Evolutionary conservation across 2,329 filamentous ascomycete species (phyloP).

Genomic region (Calonectria pauciramosa): DNA sequence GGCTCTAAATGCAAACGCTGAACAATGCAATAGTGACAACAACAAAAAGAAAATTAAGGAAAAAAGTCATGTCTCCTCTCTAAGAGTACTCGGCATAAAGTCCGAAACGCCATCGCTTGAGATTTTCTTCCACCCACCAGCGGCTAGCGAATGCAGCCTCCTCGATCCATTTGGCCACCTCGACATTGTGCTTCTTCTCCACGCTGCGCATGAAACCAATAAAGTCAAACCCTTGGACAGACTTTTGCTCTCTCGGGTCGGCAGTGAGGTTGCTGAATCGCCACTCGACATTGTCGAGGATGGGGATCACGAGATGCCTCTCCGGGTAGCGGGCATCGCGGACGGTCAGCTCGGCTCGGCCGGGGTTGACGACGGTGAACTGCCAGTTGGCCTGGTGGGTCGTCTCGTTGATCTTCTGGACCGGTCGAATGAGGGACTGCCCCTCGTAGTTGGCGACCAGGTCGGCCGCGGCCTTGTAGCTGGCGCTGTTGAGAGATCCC

Average conservation of each 20-base stretch:
- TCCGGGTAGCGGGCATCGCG: constrained; percentile 38
- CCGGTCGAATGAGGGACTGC: not conserved
- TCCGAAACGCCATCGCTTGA: constrained; percentile 36
- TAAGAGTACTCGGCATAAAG: not conserved
- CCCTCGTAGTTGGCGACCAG: not conserved
- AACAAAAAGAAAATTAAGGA: not conserved
- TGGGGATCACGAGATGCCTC: constrained; percentile 44
- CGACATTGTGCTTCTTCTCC: not conserved
- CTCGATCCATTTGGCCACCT: constrained; percentile 35
- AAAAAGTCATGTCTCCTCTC: not conserved
- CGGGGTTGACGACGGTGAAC: constrained; percentile 45
- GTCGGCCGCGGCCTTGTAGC: not conserved
- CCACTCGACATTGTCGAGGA: constrained; percentile 44
- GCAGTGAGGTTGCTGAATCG: constrained; percentile 39
- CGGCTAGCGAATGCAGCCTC: constrained; percentile 37
- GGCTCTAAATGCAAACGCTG: not conserved
- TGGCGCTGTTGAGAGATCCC: not conserved
- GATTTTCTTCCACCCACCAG: constrained; percentile 44
- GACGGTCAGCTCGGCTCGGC: constrained; percentile 43
- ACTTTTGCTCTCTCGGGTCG: constrained; percentile 25
- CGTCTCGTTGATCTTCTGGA: not conserved
- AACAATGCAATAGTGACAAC: not conserved
- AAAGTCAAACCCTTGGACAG: not conserved
- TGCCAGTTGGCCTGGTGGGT: constrained; percentile 21
- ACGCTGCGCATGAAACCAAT: not conserved